Conservation (phyloP, 257 asterid genomes). For the Solanum appendiculatum region DNA sequence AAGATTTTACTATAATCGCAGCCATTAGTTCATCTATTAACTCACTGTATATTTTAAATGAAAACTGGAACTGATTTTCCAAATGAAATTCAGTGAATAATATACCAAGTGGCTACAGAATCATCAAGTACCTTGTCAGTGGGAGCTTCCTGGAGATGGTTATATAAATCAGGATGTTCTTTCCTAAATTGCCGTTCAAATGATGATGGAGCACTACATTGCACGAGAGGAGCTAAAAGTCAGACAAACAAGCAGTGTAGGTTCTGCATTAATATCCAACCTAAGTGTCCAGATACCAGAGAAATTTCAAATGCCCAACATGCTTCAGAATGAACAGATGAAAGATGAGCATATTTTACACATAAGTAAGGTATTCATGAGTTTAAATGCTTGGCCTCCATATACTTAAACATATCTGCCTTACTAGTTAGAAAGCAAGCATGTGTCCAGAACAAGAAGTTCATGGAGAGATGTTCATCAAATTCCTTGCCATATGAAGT, state of each 20-base stretch:
- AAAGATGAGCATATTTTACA: neutral
- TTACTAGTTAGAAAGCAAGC: neutral
- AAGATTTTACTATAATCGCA: neutral
- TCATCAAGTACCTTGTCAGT: constrained; percentile 38
- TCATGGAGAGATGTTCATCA: neutral
- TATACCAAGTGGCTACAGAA: neutral
- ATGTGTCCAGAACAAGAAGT: neutral
- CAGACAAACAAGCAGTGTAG: neutral
- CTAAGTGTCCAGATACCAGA: neutral
- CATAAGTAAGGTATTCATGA: neutral
- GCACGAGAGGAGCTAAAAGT: constrained; percentile 13
- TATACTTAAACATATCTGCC: neutral
- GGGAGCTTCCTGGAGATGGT: constrained; percentile 80
- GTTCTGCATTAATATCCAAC: neutral
- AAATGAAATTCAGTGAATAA: neutral
- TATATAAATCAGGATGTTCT: constrained; percentile 68
- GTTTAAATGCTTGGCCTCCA: neutral
- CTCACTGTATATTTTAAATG: neutral
- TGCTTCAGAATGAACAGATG: neutral
- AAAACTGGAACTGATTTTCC: neutral
- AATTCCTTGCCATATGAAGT: neutral
- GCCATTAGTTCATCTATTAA: neutral
- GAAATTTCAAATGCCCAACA: neutral
- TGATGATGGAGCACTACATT: constrained; percentile 81
- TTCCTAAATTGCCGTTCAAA: constrained; percentile 67